A percentile compares a stretch with the other conserved stretches of the same genome.
Evolutionary conservation across 495 filamentous ascomycete genomes (phyloP).

Genomic region (Penicillium longicatenatum): DNA sequence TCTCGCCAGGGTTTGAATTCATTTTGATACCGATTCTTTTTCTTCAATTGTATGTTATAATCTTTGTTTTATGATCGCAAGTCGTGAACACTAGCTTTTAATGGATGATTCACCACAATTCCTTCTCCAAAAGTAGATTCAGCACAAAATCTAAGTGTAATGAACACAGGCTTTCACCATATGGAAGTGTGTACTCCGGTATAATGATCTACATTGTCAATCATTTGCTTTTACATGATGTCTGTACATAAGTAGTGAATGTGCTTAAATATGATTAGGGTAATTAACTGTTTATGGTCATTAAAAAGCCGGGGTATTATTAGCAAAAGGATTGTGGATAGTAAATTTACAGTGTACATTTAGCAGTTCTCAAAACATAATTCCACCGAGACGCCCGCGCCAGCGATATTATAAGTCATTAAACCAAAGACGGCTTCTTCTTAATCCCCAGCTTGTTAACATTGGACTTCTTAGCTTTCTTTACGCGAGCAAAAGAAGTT

Average conservation of each 20-base stretch:
- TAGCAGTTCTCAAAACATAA: too few relatives aligned
- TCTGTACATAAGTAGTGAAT: neutral
- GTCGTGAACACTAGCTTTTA: neutral
- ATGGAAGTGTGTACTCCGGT: too few relatives aligned
- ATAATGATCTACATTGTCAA: neutral
- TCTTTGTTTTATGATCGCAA: conserved; percentile 1
- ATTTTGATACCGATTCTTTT: conserved; percentile 30
- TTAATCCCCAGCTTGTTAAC: conserved; percentile 80
- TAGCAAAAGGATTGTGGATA: too few relatives aligned
- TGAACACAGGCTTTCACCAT: neutral
- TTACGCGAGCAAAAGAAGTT: conserved; percentile 73
- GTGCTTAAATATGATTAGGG: neutral
- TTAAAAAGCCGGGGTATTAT: too few relatives aligned
- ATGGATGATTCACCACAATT: neutral
- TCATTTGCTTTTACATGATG: neutral
- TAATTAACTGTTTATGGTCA: neutral
- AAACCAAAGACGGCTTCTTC: conserved; percentile 69
- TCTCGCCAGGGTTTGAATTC: conserved; percentile 19
- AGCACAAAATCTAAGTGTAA: neutral
- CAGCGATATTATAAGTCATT: conserved; percentile 14
- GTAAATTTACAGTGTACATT: too few relatives aligned
- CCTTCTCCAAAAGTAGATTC: neutral
- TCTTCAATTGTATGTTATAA: conserved; percentile 24
- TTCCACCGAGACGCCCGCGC: conserved; percentile 13
- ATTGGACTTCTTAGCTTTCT: conserved; percentile 83